Base-by-base conservation (phyloP, 768 basidiomycete genomes). In the Pleurotus djamor region DNA sequence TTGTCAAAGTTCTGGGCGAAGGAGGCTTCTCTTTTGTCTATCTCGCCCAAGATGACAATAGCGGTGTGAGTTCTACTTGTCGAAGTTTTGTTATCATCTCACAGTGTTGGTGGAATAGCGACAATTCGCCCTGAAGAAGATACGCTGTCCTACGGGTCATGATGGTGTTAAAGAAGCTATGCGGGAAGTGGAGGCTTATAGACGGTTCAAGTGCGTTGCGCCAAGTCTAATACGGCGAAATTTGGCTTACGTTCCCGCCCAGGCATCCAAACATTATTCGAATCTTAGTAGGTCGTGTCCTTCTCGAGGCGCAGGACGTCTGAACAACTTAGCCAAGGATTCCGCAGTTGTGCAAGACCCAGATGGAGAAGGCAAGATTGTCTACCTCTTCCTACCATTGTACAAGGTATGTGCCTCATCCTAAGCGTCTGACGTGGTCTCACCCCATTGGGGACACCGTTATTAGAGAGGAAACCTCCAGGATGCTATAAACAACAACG, bases 191-290 rank as follows among this genome's bases (percentile, higher is more conserved):
- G 93, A 96, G 70, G 96, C 97, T 0, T 97, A 97, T 71, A 80
- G 94, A 68, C 83, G 96, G 60, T 98, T 98, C 81, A 92, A 87
- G 92, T 92, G 71, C 73, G 89, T 79, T 21, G 43, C 14, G 21
- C 21, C 21, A 28, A 28, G 3, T 3, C 21, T 3, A 28, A 16
- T 32, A 51, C 38, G 7, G 32, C 14, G 45, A 21, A 36, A 34
- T 34, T 41, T 50, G 12, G 3, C 54, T n/a, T 36, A 12, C n/a
- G 34, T 34, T 49, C 55, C 6, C n/a, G 16, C 50, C 58, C 64
- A 95, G 93, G 70, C 96, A 98, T 72, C 91, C 91, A 16, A 98
- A 98, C 71, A 98, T 98, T 67, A 99, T 99, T 70, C 91, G 91
- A 38, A 94, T 96, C 71, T 74, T 96, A 72, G 92, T 91, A 65